Percentiles rank a stretch among this genome's conserved stretches.
These are phyloP conservation scores for Cordyceps farinosa DNA, from an alignment of 2,329 filamentous ascomycete species.

Conservation along the genomic window DNA sequence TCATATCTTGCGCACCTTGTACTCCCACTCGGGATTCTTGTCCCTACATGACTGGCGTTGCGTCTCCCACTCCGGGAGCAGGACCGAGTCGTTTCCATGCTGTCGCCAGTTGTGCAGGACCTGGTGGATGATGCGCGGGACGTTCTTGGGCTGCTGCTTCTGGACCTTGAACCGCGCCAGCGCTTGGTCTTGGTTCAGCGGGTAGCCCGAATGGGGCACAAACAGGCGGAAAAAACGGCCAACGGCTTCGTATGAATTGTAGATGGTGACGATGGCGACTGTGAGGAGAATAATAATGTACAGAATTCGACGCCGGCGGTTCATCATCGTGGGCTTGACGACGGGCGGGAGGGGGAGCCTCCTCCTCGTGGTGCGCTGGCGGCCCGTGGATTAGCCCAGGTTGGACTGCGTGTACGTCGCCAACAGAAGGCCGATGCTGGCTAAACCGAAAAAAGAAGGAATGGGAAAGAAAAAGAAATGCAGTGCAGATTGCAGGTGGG, in stretches of 20 bases:
- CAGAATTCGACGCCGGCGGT: slow-evolving; percentile 9
- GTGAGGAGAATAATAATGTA: background rate
- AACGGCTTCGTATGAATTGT: background rate
- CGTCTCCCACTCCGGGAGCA: slow-evolving; percentile 62
- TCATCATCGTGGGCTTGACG: slow-evolving; percentile 1
- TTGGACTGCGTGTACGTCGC: background rate
- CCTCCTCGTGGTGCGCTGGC: background rate
- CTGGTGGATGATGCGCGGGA: slow-evolving; percentile 75
- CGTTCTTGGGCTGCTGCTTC: slow-evolving; percentile 7
- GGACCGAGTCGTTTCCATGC: slow-evolving; percentile 60
- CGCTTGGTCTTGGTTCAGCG: slow-evolving; percentile 14
- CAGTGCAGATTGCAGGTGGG: background rate
- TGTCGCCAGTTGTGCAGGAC: slow-evolving; percentile 35
- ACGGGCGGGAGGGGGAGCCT: background rate
- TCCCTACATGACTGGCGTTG: slow-evolving; percentile 65
- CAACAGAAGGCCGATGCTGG: background rate
- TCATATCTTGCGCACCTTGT: slow-evolving; percentile 52
- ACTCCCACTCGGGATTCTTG: slow-evolving; percentile 68
- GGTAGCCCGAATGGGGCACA: slow-evolving; percentile 9
- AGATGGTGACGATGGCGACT: background rate
- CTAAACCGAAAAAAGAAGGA: background rate
- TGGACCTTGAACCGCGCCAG: slow-evolving; percentile 9
- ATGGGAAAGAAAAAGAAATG: background rate
- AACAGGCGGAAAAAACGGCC: slow-evolving; percentile 3
- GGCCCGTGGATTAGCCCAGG: background rate